Evolutionary conservation across 2,329 filamentous ascomycete species (phyloP), one percentile per base, ranked within the genome.

Genomic region (Calonectria pseudoturangicola): DNA sequence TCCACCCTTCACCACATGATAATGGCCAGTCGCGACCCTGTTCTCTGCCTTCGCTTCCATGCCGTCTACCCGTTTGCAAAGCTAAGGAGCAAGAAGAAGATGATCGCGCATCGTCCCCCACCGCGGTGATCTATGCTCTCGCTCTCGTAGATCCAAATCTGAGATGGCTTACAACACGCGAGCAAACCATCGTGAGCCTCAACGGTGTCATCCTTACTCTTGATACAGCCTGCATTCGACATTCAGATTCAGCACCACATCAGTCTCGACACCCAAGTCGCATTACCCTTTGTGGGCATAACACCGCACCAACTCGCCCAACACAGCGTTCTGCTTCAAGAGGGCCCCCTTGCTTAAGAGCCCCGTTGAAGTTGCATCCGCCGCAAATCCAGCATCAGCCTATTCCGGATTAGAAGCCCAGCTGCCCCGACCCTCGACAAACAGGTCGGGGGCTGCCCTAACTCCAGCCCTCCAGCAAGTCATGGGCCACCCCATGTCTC

Each of bases 1-100:
- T 39, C 73, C 65, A 64, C 60, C 33, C 43, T 68, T 41, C 30
- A 66, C 71, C 73, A 75, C 73, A 74, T 74, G 73, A 74, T 75
- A 54, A 21, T 72, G 56, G 54, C 39, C 64, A 25, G 65, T 68
- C 47, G 18, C 45, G 36, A 27, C 47, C 27, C 36, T 64, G 47
- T n/a, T 47, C 36, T 33, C 33, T 63, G 41, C 10, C 36, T 28
- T 30, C 28, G 45, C 27, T 41, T 56, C 56, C 56, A 67, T 50
- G 64, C 56, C 60, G 27, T 41, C 51, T 45, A 41, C 48, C 54
- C 43, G 36, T 36, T 39, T 69, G 28, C 33, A 25, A 48, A 41
- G 33, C n/a, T 18, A 36, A 25, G 8, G 36, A 60, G 33, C 36
- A 27, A 18, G 41, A 28, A 16, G 33, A 41, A 27, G 45, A 30